These are phyloP conservation scores for Magnolia changhungtana DNA, from an alignment of 164 flowering plant genomes.

Conservation along the genomic window DNA sequence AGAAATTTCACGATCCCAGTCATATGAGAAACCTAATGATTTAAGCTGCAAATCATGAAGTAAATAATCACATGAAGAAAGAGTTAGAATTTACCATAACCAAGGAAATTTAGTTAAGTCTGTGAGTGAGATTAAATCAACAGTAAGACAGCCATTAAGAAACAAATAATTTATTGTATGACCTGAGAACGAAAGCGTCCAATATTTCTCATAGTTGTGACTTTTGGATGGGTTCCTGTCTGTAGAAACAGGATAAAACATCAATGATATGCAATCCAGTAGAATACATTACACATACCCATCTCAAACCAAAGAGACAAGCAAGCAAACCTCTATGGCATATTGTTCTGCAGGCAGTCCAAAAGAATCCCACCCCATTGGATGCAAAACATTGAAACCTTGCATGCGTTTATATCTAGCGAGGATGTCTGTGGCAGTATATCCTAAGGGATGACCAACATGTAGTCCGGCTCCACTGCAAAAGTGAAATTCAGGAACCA, in stretches of 20 bases:
- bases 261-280: neutral
- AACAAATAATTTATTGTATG: constrained; percentile 10
- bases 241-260: constrained; percentile 26
- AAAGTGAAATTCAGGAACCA: neutral
- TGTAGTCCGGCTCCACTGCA: constrained; percentile 95
- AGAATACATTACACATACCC: neutral
- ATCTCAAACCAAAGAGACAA: neutral
- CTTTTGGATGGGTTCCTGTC: constrained; percentile 96
- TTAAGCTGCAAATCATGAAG: constrained; percentile 49
- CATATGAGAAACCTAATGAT: constrained; percentile 93
- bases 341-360: constrained; percentile 98
- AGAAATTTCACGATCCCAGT: constrained; percentile 97
- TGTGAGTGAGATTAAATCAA: neutral
- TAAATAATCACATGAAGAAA: constrained; percentile 5
- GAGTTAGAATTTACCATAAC: neutral
- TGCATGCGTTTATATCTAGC: constrained; percentile 89
- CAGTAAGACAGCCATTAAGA: neutral
- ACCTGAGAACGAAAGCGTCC: constrained; percentile 88
- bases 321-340: constrained; percentile 71
- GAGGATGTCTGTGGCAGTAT: constrained; percentile 94
- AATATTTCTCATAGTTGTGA: constrained; percentile 78
- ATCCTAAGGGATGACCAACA: constrained; percentile 98
- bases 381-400: constrained; percentile 96
- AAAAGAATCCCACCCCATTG: constrained; percentile 99
- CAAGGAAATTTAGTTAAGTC: neutral